Base-by-base conservation (phyloP, 2,329 filamentous ascomycete genomes). In the Phyllosticta citriasiana region DNA sequence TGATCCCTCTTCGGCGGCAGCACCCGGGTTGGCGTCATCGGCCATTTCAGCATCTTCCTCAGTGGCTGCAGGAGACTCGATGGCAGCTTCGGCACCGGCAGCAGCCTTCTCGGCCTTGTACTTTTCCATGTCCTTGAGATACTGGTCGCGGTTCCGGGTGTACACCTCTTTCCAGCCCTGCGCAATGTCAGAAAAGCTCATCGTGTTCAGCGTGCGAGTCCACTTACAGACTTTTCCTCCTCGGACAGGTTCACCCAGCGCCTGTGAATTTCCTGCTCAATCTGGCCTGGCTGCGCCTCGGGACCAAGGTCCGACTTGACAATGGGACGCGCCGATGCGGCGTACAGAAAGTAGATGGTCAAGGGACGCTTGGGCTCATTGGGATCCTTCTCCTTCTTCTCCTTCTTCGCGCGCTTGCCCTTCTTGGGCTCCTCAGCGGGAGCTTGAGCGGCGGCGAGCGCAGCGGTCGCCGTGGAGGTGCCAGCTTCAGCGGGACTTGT, bases 311-410 rank as follows among this genome's bases (percentile, higher is more conserved):
- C 91, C 35, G 80, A 81, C 62, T 89, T 87, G 67, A 97, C 94
- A 72, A 89, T 87, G 57, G 86, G 83, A 57, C 94, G 88, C 65
- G 91, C 91, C 65, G 88, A 87, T 74, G 95, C 88, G 81, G 96
- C 91, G 79, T 91, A 97, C 64, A 97, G 80, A 80, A 97, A 96
- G 80, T 95, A 97, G 2, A 93, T 91, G 5, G 93, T 97, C 71
- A 97, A 76, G 8, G 93, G 92, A 57, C 92, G 86, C 84, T 97
- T 97, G 63, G 93, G 93, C 6, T 92, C 92, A 74, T 96, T 96
- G 67, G 92, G 92, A 73, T 97, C 93, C 66, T 73, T 77, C 55
- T 74, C 73, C 71, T 79, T 80, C 81, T 92, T 92, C 82, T 94
- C 93, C 75, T 89, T 87, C 82, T 94, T 91, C 82, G 91, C 91